Percentiles rank a stretch among this genome's conserved stretches.
Conservation (phyloP, 495 filamentous ascomycete species). For the Aspergillus egyptiacus region DNA sequence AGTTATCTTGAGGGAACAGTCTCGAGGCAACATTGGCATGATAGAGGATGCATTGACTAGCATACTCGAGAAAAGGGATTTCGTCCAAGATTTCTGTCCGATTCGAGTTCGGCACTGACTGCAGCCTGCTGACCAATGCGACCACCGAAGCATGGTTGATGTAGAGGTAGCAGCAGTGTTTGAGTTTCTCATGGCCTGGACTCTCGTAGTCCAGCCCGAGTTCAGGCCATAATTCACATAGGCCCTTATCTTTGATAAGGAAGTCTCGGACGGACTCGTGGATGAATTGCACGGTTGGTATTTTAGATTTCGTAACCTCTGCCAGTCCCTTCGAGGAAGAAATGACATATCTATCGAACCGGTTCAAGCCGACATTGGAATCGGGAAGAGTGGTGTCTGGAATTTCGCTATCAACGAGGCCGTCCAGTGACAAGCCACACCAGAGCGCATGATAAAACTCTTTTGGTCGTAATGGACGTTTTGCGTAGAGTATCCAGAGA, state of each 20-base stretch:
- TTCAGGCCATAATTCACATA: slow-evolving; percentile 30
- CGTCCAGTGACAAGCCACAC: slow-evolving; percentile 15
- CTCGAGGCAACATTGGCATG: slow-evolving; percentile 38
- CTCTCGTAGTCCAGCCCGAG: slow-evolving; percentile 18
- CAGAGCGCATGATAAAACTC: slow-evolving; percentile 32
- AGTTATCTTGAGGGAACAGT: slow-evolving; percentile 30
- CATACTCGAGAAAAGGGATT: slow-evolving; percentile 45
- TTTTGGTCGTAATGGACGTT: slow-evolving; percentile 22
- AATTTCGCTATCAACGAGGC: slow-evolving; percentile 11
- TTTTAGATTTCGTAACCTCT: slow-evolving; percentile 26
- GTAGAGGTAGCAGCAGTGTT: slow-evolving; percentile 29
- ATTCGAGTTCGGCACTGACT: background rate
- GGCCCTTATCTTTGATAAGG: slow-evolving; percentile 34
- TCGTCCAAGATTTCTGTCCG: slow-evolving; percentile 11
- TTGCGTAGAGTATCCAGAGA: slow-evolving; percentile 34
- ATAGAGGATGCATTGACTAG: slow-evolving; percentile 33
- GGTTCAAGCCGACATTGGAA: background rate
- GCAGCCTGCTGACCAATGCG: slow-evolving; percentile 3
- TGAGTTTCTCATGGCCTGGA: slow-evolving; percentile 31
- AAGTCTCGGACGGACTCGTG: slow-evolving; percentile 45
- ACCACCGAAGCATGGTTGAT: slow-evolving; percentile 12
- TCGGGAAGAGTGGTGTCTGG: background rate
- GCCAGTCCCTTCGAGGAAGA: slow-evolving; percentile 41
- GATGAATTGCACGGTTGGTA: slow-evolving; percentile 40
- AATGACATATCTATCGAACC: slow-evolving; percentile 26